phyloP scores from a whole-genome alignment of 192 early-diverging fungal genomes.

The Linnemannia elongata region DNA sequence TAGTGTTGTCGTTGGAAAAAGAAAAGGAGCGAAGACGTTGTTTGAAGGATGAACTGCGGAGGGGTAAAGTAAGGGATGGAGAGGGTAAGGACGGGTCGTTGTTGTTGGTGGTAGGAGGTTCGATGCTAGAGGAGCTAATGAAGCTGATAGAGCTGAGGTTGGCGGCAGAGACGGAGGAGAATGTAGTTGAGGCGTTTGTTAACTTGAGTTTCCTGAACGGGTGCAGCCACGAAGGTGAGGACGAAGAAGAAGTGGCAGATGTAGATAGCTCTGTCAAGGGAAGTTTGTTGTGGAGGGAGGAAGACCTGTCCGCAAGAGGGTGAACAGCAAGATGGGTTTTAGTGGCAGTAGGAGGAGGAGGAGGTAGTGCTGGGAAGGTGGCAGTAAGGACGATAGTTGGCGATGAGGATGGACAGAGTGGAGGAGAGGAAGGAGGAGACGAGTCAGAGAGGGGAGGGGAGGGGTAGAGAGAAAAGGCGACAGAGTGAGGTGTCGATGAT shows the following conservation, averaged over 20 bases:
- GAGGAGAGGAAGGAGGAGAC: not conserved
- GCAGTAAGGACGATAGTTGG: not conserved
- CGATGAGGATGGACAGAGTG: not conserved
- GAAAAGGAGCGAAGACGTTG: constrained; percentile 4
- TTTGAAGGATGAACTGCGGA: not conserved
- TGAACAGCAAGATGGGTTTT: not conserved
- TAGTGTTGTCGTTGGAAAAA: not conserved
- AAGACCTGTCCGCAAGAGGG: not conserved
- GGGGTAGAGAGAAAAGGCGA: not conserved
- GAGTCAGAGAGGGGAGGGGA: not conserved
- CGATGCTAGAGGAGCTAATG: not conserved
- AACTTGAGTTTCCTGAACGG: not conserved
- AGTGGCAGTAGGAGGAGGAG: not conserved
- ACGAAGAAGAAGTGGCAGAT: not conserved
- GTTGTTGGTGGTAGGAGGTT: not conserved
- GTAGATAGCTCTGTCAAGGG: too few relatives aligned
- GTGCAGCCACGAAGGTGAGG: constrained; percentile 5
- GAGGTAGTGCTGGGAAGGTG: not conserved
- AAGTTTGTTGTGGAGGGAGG: too few relatives aligned
- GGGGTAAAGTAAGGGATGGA: not conserved
- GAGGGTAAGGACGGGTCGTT: not conserved
- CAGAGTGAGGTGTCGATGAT: not conserved
- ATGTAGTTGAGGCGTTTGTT: not conserved
- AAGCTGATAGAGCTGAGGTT: constrained; percentile 8
- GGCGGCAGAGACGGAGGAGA: not conserved